These are phyloP conservation scores for Dactylellina drechsleri DNA, from an alignment of 2,329 filamentous ascomycete genomes.

Conservation along the genomic window DNA sequence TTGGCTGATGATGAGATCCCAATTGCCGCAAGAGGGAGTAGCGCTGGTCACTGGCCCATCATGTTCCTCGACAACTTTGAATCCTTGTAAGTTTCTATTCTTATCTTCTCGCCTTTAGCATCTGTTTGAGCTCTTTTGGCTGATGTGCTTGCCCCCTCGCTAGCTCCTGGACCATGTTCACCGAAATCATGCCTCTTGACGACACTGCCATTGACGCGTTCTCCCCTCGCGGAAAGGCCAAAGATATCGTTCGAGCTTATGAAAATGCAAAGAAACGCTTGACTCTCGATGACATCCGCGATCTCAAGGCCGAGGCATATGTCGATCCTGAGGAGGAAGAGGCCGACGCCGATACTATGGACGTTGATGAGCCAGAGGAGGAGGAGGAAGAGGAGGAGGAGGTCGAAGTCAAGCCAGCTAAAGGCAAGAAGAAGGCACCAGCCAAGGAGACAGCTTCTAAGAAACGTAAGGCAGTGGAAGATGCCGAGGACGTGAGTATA, in stretches of 20 bases:
- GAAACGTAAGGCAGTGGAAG: constrained; percentile 73
- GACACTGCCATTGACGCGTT: constrained; percentile 75
- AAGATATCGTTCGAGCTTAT: constrained; percentile 81
- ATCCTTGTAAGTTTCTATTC: constrained; percentile 72
- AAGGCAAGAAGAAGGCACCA: constrained; percentile 68
- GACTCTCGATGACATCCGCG: constrained; percentile 83
- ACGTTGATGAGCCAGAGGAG: constrained; percentile 61
- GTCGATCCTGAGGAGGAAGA: constrained; percentile 57
- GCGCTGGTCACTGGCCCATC: constrained; percentile 47
- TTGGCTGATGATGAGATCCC: constrained; percentile 46
- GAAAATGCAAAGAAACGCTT: constrained; percentile 80
- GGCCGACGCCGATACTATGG: constrained; percentile 55
- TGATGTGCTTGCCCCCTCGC: constrained; percentile 47
- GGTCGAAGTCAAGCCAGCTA: constrained; percentile 72
- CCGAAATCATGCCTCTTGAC: constrained; percentile 80
- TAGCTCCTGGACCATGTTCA: constrained; percentile 92
- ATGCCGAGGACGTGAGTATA: constrained; percentile 73
- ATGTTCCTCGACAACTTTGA: constrained; percentile 53
- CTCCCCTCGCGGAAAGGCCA: constrained; percentile 78
- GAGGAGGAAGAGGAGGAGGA: constrained; percentile 61
- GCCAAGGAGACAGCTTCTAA: constrained; percentile 63
- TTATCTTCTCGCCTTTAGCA: background rate
- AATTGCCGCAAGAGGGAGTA: constrained; percentile 47
- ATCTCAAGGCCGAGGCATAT: constrained; percentile 72
- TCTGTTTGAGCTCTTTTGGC: constrained; percentile 11